Percentiles rank a stretch among this genome's conserved stretches.
Evolutionary conservation across 352 stramenopile species (phyloP).

Genomic region (Phytophthora uliginosa): DNA sequence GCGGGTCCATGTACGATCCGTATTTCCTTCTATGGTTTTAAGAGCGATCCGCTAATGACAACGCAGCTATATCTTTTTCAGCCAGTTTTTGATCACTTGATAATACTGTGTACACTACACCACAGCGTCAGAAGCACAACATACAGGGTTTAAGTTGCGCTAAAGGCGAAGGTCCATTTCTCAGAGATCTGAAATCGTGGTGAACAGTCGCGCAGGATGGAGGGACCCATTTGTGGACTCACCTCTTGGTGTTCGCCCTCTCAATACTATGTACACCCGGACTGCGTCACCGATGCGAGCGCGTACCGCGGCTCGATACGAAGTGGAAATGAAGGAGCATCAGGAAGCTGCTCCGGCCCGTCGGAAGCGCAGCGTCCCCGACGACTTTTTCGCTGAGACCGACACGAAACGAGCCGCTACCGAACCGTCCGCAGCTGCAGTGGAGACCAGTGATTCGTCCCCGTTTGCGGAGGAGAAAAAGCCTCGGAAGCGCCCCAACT

Average conservation of each 20-base stretch:
- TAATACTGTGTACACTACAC: no score
- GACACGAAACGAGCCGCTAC: not conserved
- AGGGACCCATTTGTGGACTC: slow-evolving; percentile 7
- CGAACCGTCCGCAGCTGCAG: not conserved
- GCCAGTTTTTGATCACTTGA: not conserved
- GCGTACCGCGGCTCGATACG: not conserved
- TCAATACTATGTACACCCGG: not conserved
- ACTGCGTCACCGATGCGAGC: not conserved
- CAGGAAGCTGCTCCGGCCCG: not conserved
- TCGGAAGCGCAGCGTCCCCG: not conserved
- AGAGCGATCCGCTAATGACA: not conserved
- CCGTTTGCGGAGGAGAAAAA: slow-evolving; percentile 9
- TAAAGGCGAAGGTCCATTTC: not conserved
- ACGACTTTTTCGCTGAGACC: not conserved
- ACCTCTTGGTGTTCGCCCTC: not conserved
- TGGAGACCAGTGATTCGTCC: not conserved
- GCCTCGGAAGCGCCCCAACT: slow-evolving; percentile 17
- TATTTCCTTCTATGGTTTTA: not conserved
- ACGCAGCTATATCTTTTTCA: not conserved
- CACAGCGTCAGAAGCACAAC: no score
- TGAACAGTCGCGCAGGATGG: not conserved
- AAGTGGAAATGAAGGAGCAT: not conserved
- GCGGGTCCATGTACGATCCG: not conserved
- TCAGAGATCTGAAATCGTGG: slow-evolving; percentile 7
- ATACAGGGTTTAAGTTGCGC: no score